Evolutionary conservation across 176 grass and related monocot species (phyloP).

Genomic region (Avena insularis): DNA sequence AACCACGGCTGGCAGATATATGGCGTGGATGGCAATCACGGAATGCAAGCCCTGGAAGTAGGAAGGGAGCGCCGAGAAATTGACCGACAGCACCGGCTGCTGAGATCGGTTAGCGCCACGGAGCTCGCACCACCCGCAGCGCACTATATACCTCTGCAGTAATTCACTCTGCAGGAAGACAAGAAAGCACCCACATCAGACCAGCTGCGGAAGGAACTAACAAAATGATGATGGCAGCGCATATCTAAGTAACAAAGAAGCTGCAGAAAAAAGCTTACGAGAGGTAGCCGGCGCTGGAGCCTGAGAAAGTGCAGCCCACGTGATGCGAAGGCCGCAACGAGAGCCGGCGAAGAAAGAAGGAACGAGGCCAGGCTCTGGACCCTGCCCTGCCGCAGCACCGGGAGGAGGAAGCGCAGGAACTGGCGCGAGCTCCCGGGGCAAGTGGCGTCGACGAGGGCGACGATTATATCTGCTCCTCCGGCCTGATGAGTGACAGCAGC

Average conservation of each 20-base stretch:
- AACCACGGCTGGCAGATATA: slow-evolving; percentile 62
- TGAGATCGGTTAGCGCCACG: slow-evolving; percentile 43
- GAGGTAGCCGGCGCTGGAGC: slow-evolving; percentile 39
- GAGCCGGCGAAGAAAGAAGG: slow-evolving; percentile 38
- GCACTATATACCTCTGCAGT: slow-evolving; percentile 34
- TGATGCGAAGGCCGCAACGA: slow-evolving; percentile 41
- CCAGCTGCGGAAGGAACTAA: background rate
- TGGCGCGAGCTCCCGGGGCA: slow-evolving; percentile 39
- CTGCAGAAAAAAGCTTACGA: slow-evolving; percentile 51
- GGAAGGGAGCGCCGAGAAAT: slow-evolving; percentile 69
- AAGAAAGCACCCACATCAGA: slow-evolving; percentile 37
- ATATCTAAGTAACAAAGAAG: background rate
- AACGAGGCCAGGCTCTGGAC: slow-evolving; percentile 60
- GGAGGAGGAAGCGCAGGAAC: slow-evolving; percentile 57
- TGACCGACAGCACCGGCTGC: slow-evolving; percentile 57
- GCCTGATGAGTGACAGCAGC: too few species aligned
- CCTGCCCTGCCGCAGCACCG: slow-evolving; percentile 45
- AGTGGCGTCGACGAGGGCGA: slow-evolving; percentile 56
- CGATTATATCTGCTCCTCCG: too few species aligned
- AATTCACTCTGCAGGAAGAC: slow-evolving; percentile 52
- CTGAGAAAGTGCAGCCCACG: slow-evolving; percentile 74
- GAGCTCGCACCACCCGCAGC: slow-evolving; percentile 69
- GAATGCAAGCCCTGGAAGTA: slow-evolving; percentile 80
- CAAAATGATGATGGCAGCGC: background rate
- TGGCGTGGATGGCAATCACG: slow-evolving; percentile 47